Percentiles rank a stretch among this genome's conserved stretches.
phyloP scores from a whole-genome alignment of 495 filamentous ascomycete genomes.

The Bathelium albidoporum region DNA sequence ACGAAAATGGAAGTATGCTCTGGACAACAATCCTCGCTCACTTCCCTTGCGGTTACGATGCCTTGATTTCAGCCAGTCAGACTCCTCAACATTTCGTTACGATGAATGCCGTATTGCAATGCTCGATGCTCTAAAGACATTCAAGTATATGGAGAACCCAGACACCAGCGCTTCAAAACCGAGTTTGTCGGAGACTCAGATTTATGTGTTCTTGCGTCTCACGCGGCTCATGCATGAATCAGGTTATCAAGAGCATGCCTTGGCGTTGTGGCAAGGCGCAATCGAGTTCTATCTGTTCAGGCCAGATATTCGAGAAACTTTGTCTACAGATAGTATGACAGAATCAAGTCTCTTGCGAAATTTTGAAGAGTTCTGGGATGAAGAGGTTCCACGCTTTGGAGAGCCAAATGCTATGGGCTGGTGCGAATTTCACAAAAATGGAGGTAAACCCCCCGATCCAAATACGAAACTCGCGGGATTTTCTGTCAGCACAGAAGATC shows the following conservation, averaged over 20 bases:
- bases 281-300: constrained; percentile 63
- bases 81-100: constrained; percentile 57
- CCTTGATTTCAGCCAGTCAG: constrained; percentile 64
- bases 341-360: constrained; percentile 24
- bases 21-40: constrained; percentile 47
- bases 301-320: constrained; percentile 26
- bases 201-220: constrained; percentile 64
- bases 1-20: constrained; percentile 53
- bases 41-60: constrained; percentile 63
- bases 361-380: constrained; percentile 79
- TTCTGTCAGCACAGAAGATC: not conserved
- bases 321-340: constrained; percentile 8
- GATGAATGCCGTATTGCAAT: constrained; percentile 49
- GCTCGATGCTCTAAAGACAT: constrained; percentile 27
- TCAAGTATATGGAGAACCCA: constrained; percentile 21
- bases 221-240: constrained; percentile 67
- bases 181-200: constrained; percentile 42
- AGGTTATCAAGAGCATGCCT: constrained; percentile 67
- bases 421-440: constrained; percentile 40
- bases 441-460: constrained; percentile 4
- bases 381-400: constrained; percentile 69
- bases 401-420: constrained; percentile 65
- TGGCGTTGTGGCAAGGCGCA: constrained; percentile 73
- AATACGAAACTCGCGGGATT: not conserved
- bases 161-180: constrained; percentile 7